Conservation (phyloP, 2,329 filamentous ascomycete species). For the Thermochaetoides dissita region DNA sequence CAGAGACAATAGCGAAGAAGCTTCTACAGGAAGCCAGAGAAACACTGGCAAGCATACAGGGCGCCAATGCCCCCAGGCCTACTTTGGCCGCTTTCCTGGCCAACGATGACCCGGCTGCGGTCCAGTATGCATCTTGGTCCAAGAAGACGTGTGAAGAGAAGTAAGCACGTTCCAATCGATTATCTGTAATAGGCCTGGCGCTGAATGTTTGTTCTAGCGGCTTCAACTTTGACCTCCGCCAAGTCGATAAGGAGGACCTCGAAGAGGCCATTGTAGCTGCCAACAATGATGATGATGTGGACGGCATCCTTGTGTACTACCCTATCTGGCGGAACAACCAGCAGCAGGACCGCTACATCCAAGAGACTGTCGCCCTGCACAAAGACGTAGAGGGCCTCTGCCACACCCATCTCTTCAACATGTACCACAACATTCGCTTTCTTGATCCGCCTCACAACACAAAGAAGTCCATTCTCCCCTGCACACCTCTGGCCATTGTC, state of each 20-base stretch:
- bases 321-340: constrained; percentile 76
- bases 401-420: constrained; percentile 93
- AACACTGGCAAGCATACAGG: constrained; percentile 57
- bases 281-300: constrained; percentile 62
- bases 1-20: constrained; percentile 71
- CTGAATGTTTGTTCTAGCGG: constrained; percentile 40
- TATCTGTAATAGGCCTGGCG: too few relatives aligned
- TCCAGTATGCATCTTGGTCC: constrained; percentile 94
- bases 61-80: constrained; percentile 41
- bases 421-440: constrained; percentile 98
- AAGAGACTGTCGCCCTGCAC: constrained; percentile 76
- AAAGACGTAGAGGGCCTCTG: constrained; percentile 95
- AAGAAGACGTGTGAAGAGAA: constrained; percentile 93
- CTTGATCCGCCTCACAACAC: constrained; percentile 63
- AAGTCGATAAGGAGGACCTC: constrained; percentile 72
- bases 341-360: constrained; percentile 83
- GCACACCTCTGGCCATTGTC: constrained; percentile 88
- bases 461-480: constrained; percentile 86
- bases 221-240: constrained; percentile 75
- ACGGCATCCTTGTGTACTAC: constrained; percentile 96
- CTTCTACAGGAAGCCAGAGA: constrained; percentile 66
- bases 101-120: constrained; percentile 77
- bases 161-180: constrained; percentile 39
- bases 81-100: constrained; percentile 83
- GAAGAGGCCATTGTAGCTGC: constrained; percentile 79